Base-by-base conservation (phyloP, 2,329 filamentous ascomycete genomes). In the Claviceps sp. region DNA sequence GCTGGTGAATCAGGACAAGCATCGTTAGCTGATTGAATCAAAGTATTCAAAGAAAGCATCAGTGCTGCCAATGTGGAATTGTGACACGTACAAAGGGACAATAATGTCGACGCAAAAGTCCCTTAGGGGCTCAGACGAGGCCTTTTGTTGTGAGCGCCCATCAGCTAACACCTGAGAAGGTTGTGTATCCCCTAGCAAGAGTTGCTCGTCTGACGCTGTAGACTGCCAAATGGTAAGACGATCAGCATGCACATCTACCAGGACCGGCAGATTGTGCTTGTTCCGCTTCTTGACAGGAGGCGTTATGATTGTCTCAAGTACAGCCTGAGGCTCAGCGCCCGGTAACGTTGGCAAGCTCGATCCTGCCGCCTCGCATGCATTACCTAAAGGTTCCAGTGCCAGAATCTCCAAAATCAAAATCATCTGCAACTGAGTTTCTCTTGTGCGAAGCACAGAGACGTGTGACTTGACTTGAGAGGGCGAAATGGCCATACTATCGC, bases 191-290 rank as follows among this genome's bases (percentile, higher is more conserved):
- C 74, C 72, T 16, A 76, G 59, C 14, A 77, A 61, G 40, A 72
- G 68, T 54, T 76, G 65, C 51, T 80, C 77, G 56, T 85, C 78
- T 22, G 80, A 69, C 39, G 82, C 80, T 7, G 87, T 82, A 3
- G 86, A 88, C 62, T 90, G 85, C 87, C 87, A 91, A 54, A 93
- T 93, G 60, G 84, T 88, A 24, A 93, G 70, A 47, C 85, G 81
- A 64, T 93, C 87, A 7, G 87, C 78, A 50, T 89, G 78, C 0
- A 89, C 72, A 61, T 91, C 87, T 4, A 89, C 71, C 19, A 87
- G 72, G 7, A 81, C 69, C 1, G 76, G 74, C 6, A 87, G 69
- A 58, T 89, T 81, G 57, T 84, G 78, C 52, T 78, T 79, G 63
- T 69, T 79, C 39, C 74, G 68, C 59, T 84, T 86, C 64, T 78